Base-by-base conservation (phyloP, 2,329 filamentous ascomycete genomes). In the Celoporthe dispersa region DNA sequence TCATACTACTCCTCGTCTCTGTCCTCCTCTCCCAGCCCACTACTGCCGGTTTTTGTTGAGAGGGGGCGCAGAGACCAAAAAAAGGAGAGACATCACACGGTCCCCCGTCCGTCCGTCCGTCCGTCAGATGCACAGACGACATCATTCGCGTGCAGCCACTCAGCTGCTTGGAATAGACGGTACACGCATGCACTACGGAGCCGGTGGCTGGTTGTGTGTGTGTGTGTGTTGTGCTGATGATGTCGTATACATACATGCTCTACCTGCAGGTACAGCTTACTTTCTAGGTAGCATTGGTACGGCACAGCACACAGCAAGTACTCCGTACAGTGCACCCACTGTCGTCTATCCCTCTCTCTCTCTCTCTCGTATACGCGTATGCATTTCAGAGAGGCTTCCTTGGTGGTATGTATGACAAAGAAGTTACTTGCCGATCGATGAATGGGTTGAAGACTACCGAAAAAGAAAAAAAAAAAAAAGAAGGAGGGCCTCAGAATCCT, bases 221-320 rank as follows among this genome's bases (percentile, higher is more conserved):
- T n/a, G 51, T 14, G 51, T 31, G 12, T 16, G 53, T 31, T 57
- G 28, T 57, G 53, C 53, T 57, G 53, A 57, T 57, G 53, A 57
- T 57, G 53, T 57, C 53, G 53, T 66, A 31, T 57, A 57, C 39
- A 19, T 48, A n/a, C 44, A 7, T 48, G 11, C 5, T n/a, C 8
- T 22, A 22, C 63, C 63, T 64, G 63, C 63, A 64, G 63, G 62
- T 64, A 64, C 62, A 51, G 62, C 31, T 39, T 51, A 53, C 31
- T 35, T 3, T 48, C 22, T 8, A n/a, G 8, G 41, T 44, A 44
- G n/a, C 25, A 48, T 11, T 25, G 9, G 9, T 28, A 28, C 51
- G n/a, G 51, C 51, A 28, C 25, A 28, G n/a, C 51, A 53, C n/a
- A 55, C 51, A 53, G 8, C 22, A 9, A n/a, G 19, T 7, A 48